Base-by-base conservation (phyloP, 805 yeast genomes). In the Barnettozyma populi region DNA sequence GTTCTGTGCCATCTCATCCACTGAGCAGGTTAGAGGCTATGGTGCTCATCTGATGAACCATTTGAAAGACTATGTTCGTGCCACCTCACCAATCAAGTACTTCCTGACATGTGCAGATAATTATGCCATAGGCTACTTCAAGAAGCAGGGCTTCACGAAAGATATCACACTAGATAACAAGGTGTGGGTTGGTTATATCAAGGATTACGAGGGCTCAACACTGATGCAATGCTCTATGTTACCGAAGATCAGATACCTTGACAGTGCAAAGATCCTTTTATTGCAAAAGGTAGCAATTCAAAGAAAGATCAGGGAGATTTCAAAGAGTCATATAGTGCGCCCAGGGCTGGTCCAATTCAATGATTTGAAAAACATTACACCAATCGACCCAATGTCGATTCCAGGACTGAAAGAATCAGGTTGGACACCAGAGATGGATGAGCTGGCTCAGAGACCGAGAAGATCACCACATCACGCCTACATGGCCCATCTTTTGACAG, bases 41-140 rank as follows among this genome's bases (percentile, higher is more conserved):
- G 99, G 99, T 67, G 99, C 99, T 0, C 99, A 94, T 67, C 67
- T 94, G 60, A 94, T 94, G 99, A 94, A 94, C 65, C 99, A 94
- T 69, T 71, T 94, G 57, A 94, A 94, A 62, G 99, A 94, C 67
- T 94, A 92, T 65, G 97, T 94, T 36, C 75, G 89, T 56, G 84
- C 89, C 19, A 90, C 97, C 0, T 80, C 95, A 8, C 86, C 84
- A 24, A 84, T 92, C 48, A 82, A 81, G 67, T 84, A 92, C 64
- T 92, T 92, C 62, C 67, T 92, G 52, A 92, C 98, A 1, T 92
- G 94, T 69, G 99, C 99, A 4, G 99, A 94, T 72, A 94, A 94
- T 68, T 94, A 94, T 66, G 99, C 99, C 48, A 92, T 94, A 66
- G 99, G 99, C 2, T 94, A 92, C 66, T 94, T 94, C 75, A 92